Evolutionary conservation across 1,284 basidiomycete genomes (phyloP).

Genomic region (Ustilago curta): DNA sequence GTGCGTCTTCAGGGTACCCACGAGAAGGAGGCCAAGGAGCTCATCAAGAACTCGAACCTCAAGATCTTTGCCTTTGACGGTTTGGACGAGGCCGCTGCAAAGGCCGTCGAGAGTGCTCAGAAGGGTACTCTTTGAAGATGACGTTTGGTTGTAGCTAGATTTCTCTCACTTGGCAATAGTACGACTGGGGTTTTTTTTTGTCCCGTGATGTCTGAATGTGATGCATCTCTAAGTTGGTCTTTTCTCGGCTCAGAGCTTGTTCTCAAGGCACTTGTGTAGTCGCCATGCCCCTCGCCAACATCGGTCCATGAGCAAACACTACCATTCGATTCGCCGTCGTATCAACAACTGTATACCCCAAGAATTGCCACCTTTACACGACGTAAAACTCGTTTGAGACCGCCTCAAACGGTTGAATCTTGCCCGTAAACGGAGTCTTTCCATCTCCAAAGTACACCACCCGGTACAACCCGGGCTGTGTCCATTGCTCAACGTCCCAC

Average conservation of each 20-base stretch:
- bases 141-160: background rate
- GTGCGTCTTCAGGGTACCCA: slow-evolving; percentile 97
- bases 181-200: background rate
- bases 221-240: too few relatives aligned
- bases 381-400: slow-evolving; percentile 39
- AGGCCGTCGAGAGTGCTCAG: slow-evolving; percentile 51
- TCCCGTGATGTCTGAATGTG: background rate
- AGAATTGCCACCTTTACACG: too few relatives aligned
- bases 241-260: too few relatives aligned
- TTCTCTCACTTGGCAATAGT: background rate
- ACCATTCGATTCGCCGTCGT: background rate
- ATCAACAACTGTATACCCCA: background rate
- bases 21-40: slow-evolving; percentile 93
- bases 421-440: slow-evolving; percentile 73
- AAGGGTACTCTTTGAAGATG: slow-evolving; percentile 34
- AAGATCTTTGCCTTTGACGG: slow-evolving; percentile 72
- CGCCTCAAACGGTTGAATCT: slow-evolving; percentile 31
- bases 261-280: too few relatives aligned
- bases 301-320: too few relatives aligned
- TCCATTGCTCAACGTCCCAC: slow-evolving; percentile 70
- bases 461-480: slow-evolving; percentile 76
- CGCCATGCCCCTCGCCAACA: too few relatives aligned
- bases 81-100: slow-evolving; percentile 51
- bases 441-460: slow-evolving; percentile 80
- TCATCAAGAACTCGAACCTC: slow-evolving; percentile 79